Base-by-base conservation (phyloP, 441 rosid species). In the Pelargonium fulgidum region DNA sequence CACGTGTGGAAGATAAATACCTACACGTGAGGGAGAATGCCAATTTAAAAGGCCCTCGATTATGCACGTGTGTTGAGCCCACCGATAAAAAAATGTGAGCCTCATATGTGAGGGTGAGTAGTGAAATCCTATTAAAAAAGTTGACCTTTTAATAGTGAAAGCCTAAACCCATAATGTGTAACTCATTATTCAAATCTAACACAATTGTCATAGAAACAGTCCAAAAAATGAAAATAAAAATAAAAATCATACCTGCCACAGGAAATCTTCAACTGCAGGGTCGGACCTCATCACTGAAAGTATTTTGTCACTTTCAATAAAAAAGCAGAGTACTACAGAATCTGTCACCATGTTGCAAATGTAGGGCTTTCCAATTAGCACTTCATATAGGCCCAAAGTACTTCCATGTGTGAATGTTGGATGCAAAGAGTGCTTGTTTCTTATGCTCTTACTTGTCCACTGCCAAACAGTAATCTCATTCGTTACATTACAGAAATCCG, bases 361-460 rank as follows among this genome's bases (percentile, higher is more conserved):
- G 78, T 80, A 88, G 72, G 87, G 89, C 79, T 88, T 91, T 74
- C 92, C 91, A 17, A 81, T 83, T 54, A 94, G 83, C 41, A 90
- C 89, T 80, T 94, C 99, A 70, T 86, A 94, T 70, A 91, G 83
- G 50, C 99, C 99, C 79, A 94, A 79, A 6, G 96, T 91, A 82
- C 96, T 91, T 69, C 99, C 96, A 73, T 93, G 90, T 47, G 93
- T 75, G 58, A 93, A 88, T 29, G 87, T 87, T 72, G 99, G 99
- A 85, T 93, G 96, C 74, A 93, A 73, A 3, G 96, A 87, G 68
- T 88, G 87, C 73, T 81, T 86, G 87, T 79, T 91, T 74, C 77
- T 79, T 77, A 84, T 77, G 74, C 78, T 81, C 75, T 80, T 85
- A 73, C 96, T 88, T 13, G 78, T 79, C 99, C 99, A 93, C 99